Conservation (phyloP, 2,329 filamentous ascomycete species). For the Apiospora malaysiana region DNA sequence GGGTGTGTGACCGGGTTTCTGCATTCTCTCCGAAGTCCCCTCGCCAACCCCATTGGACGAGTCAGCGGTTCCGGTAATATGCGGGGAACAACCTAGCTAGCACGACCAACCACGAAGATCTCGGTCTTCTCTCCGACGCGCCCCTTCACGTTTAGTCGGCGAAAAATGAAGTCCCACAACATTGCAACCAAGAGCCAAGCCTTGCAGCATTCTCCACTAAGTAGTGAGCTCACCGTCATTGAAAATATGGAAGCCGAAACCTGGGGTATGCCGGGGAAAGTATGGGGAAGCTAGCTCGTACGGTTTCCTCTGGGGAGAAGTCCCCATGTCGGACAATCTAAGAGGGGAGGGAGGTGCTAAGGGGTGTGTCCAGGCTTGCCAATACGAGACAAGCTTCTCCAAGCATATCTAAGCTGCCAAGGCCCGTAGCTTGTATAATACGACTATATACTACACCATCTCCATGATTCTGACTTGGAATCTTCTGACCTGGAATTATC, state of each 20-base stretch:
- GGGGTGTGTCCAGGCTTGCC: background rate
- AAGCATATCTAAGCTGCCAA: background rate
- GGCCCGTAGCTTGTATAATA: background rate
- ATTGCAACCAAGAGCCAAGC: conserved; percentile 21
- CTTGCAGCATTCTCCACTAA: conserved; percentile 2
- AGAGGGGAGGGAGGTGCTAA: background rate
- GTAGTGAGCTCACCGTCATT: background rate
- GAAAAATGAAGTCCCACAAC: background rate
- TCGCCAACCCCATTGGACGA: background rate
- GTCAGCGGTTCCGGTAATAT: background rate
- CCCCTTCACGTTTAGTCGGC: background rate
- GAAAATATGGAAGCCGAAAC: background rate
- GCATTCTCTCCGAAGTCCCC: conserved; percentile 1
- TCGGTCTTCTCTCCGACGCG: conserved; percentile 22
- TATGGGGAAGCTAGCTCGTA: background rate
- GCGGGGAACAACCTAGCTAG: background rate
- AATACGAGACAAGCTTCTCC: background rate
- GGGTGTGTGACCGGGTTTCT: background rate
- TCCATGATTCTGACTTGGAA: background rate
- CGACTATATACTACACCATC: background rate
- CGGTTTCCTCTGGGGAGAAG: background rate
- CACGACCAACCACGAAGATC: background rate
- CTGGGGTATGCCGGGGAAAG: background rate
- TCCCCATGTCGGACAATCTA: background rate
- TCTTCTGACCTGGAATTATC: background rate